Base-by-base conservation (phyloP, 2,329 filamentous ascomycete genomes). In the Claviceps digitariae region DNA sequence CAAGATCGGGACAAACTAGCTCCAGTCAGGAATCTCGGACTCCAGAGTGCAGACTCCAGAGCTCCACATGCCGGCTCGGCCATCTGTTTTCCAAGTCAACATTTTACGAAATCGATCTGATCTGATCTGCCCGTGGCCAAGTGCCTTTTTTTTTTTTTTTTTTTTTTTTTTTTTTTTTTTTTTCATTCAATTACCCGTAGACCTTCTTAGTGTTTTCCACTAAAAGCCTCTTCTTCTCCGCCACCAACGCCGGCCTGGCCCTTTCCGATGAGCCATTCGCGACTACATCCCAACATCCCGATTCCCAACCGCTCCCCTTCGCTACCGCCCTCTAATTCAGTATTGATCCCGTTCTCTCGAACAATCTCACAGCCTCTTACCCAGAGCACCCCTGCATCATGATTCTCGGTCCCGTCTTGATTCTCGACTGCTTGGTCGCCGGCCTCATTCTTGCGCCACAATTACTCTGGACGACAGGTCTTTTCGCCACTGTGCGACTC, bases 381-480 rank as follows among this genome's bases (percentile, higher is more conserved):
- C 45, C 15, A 44, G 27, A 13, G 38, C 10, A 44, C 10, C 8
- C 15, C 41, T 41, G 17, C 36, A 36, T 43, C 44, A 90, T 90
- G 85, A 84, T 89, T 55, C 73, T 93, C 44, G 78, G 79, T 38
- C 82, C 84, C 54, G 79, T 93, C 46, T 87, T 83, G 7, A 84
- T 85, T 66, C 65, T 89, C 29, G 88, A 93, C 70, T 90, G 86
- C 70, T 54, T 84, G 31, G 79, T 83, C 54, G 93, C 90, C 63
- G 75, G 86, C 49, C 51, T 84, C 44, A 83, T 87, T 61, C 76
- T 91, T 15, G 72, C 81, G 3, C 86, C 85, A 3, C 85, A 90
- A 67, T 71, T 93, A 40, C 69, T 91, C 36, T 69, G 83, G 57
- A 78, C 83, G 54, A 82, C 83, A 56, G 84, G 86, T 29, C 62